Evolutionary conservation across 2,329 filamentous ascomycete species (phyloP).

Genomic region (Amphichorda felina): DNA sequence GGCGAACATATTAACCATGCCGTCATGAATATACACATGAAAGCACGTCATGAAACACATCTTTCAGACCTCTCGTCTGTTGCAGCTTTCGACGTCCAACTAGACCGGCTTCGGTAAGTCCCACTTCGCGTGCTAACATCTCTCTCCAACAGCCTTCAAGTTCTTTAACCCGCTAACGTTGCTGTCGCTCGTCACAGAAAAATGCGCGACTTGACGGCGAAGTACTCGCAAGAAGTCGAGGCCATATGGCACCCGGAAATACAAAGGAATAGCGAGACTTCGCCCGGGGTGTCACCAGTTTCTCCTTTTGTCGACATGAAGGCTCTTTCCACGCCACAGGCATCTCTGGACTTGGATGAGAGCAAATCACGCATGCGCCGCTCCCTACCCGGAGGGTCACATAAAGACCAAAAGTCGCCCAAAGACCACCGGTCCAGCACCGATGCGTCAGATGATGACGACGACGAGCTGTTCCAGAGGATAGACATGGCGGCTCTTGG

Average conservation of each 20-base stretch:
- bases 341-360: background rate
- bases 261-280: conserved; percentile 1
- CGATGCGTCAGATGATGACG: conserved; percentile 18
- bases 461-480: conserved; percentile 20
- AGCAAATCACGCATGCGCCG: background rate
- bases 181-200: conserved; percentile 12
- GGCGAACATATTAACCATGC: conserved; percentile 19
- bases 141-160: too few relatives aligned
- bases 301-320: background rate
- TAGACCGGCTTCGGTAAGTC: conserved; percentile 20
- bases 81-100: conserved; percentile 17
- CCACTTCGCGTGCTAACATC: background rate
- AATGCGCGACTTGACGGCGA: conserved; percentile 19
- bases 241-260: conserved; percentile 14
- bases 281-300: background rate
- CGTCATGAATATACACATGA: conserved; percentile 14
- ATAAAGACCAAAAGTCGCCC: conserved; percentile 6
- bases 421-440: conserved; percentile 9
- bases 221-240: conserved; percentile 21
- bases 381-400: background rate
- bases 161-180: conserved; percentile 4
- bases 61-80: conserved; percentile 16
- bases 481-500: conserved; percentile 26
- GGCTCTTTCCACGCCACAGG: background rate
- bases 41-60: conserved; percentile 10